These are phyloP conservation scores for Candida sp. DNA, from an alignment of 1,139 yeast genomes.

Conservation along the genomic window DNA sequence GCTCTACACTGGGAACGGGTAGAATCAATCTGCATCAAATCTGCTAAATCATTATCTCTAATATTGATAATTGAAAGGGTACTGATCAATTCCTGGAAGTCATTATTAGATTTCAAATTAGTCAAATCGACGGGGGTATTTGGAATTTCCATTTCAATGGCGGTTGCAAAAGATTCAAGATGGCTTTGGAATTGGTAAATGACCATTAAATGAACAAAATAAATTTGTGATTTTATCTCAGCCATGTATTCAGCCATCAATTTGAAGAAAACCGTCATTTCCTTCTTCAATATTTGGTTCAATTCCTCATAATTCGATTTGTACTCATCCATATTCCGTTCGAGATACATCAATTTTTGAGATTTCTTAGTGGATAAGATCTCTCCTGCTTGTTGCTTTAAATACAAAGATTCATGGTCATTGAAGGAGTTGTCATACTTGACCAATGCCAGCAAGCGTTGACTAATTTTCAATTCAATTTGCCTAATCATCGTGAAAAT, in stretches of 20 bases:
- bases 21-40: conserved; percentile 6
- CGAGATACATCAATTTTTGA: conserved; percentile 24
- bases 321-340: conserved; percentile 27
- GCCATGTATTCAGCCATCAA: conserved; percentile 21
- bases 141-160: neutral
- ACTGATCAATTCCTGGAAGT: conserved; percentile 15
- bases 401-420: conserved; percentile 19
- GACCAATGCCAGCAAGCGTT: conserved; percentile 26
- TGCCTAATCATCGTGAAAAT: conserved; percentile 17
- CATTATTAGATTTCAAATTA: conserved; percentile 10
- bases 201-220: conserved; percentile 26
- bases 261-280: conserved; percentile 36
- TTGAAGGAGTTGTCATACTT: conserved; percentile 32
- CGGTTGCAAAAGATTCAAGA: conserved; percentile 11
- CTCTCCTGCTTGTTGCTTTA: conserved; percentile 17
- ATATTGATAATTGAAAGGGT: conserved; percentile 17
- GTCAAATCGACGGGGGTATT: neutral
- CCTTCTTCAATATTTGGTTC: conserved; percentile 31
- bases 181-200: conserved; percentile 21
- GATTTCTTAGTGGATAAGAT: conserved; percentile 26
- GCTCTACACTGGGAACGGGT: conserved; percentile 22
- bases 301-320: conserved; percentile 24
- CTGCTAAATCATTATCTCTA: conserved; percentile 15
- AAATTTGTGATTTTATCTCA: conserved; percentile 24
- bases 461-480: conserved; percentile 25